phyloP scores from a whole-genome alignment of 352 stramenopile species.

The Phytophthora capsici region DNA sequence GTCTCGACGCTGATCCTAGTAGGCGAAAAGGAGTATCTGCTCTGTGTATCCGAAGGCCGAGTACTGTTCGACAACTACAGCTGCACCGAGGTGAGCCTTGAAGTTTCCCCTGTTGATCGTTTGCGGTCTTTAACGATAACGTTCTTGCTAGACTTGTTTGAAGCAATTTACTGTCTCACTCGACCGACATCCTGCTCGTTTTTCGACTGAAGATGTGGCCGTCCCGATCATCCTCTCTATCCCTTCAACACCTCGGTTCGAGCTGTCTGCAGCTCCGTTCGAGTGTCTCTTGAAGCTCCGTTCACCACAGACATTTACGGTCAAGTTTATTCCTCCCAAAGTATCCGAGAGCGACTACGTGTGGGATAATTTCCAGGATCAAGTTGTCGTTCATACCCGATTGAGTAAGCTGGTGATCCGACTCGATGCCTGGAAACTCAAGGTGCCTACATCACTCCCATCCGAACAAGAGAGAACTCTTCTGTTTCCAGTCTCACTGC shows the following conservation, averaged over 20 bases:
- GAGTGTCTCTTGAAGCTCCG: slow-evolving; percentile 29
- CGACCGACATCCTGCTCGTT: slow-evolving; percentile 1
- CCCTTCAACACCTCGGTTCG: slow-evolving; percentile 59
- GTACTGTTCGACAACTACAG: slow-evolving; percentile 25
- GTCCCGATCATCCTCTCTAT: slow-evolving; percentile 59
- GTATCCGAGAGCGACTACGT: slow-evolving; percentile 52
- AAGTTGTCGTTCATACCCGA: slow-evolving; percentile 65
- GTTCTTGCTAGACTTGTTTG: slow-evolving; percentile 9
- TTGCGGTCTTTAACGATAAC: slow-evolving; percentile 4
- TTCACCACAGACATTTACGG: slow-evolving; percentile 26
- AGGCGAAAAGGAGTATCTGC: slow-evolving; percentile 21
- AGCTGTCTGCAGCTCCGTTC: slow-evolving; percentile 20
- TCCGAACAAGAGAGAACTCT: slow-evolving; percentile 1
- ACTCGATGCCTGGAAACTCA: slow-evolving; percentile 42
- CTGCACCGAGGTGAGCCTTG: slow-evolving; percentile 12
- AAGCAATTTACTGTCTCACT: slow-evolving; percentile 27
- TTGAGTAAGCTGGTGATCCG: slow-evolving; percentile 53
- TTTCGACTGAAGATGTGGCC: neutral
- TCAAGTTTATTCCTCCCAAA: slow-evolving; percentile 50
- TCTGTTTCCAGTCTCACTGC: slow-evolving; percentile 38
- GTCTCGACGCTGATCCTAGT: slow-evolving; percentile 28
- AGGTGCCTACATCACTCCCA: neutral
- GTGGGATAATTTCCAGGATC: slow-evolving; percentile 75
- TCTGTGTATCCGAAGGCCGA: slow-evolving; percentile 15
- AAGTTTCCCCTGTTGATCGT: neutral